These are phyloP conservation scores for Euphorbia peplus DNA, from an alignment of 345 rosid species.

Conservation along the genomic window DNA sequence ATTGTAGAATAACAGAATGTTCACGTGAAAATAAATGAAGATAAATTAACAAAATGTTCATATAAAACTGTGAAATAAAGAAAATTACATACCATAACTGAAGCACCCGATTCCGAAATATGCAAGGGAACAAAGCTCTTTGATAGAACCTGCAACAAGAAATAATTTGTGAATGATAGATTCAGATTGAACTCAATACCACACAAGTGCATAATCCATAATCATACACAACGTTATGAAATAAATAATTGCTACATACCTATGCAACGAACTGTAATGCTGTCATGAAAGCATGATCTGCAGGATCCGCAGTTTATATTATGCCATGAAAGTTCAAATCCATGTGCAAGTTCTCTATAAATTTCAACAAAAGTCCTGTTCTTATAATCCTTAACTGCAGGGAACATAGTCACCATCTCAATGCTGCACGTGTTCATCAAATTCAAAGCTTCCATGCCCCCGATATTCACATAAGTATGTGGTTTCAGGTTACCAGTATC, in stretches of 20 bases:
- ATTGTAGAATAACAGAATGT: too few relatives aligned
- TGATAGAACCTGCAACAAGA: not conserved
- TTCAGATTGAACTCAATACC: too few relatives aligned
- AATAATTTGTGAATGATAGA: not conserved
- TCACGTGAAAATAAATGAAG: not conserved
- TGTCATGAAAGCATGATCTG: not conserved
- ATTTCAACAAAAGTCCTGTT: not conserved
- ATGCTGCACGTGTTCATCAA: conserved; percentile 7
- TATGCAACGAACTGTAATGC: not conserved
- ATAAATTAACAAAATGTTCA: too few relatives aligned
- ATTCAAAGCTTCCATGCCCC: not conserved
- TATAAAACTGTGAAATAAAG: too few relatives aligned
- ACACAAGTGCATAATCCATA: too few relatives aligned
- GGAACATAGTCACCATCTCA: not conserved
- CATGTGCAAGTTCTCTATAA: not conserved
- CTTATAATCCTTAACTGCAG: not conserved
- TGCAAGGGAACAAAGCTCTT: not conserved
- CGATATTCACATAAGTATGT: not conserved
- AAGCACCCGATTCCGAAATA: not conserved
- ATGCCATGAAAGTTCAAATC: conserved; percentile 15
- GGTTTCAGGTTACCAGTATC: not conserved
- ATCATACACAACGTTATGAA: too few relatives aligned
- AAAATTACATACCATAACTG: not conserved
- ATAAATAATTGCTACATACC: not conserved
- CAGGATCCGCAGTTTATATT: not conserved